A percentile compares a stretch with the other conserved stretches of the same genome.
phyloP scores from a whole-genome alignment of 2,329 filamentous ascomycete genomes.

The Pseudocercospora cruenta region DNA sequence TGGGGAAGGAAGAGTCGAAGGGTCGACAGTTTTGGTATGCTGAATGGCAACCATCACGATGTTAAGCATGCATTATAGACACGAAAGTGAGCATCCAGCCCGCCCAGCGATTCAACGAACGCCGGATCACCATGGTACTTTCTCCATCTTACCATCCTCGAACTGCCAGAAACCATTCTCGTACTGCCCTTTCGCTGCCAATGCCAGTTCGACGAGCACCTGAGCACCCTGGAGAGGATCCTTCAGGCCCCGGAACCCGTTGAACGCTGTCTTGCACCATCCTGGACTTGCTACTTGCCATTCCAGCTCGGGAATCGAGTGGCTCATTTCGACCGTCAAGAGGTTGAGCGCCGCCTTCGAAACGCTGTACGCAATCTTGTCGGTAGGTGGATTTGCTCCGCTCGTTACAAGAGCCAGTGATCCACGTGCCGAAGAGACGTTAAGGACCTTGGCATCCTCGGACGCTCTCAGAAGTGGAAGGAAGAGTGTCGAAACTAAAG shows the following conservation, averaged over 20 bases:
- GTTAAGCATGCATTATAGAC: constrained; percentile 26
- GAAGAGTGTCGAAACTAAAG: constrained; percentile 39
- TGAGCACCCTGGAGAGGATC: constrained; percentile 31
- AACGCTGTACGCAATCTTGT: constrained; percentile 31
- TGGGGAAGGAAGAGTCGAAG: constrained; percentile 26
- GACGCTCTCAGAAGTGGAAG: constrained; percentile 37
- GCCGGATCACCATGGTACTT: constrained; percentile 19
- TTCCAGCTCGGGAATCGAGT: constrained; percentile 18
- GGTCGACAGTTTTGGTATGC: constrained; percentile 28
- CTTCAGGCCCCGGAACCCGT: constrained; percentile 29
- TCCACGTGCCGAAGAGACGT: constrained; percentile 39
- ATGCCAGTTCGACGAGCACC: constrained; percentile 27
- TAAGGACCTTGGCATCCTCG: constrained; percentile 37
- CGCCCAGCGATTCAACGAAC: not conserved
- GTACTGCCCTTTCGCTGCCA: constrained; percentile 21
- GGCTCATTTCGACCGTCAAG: constrained; percentile 32
- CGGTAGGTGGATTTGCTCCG: constrained; percentile 37
- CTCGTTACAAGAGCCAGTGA: constrained; percentile 30
- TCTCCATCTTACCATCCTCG: constrained; percentile 17
- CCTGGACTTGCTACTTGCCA: constrained; percentile 30
- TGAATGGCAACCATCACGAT: constrained; percentile 26
- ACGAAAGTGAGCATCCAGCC: not conserved
- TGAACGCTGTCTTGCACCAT: constrained; percentile 33
- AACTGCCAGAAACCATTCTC: constrained; percentile 30
- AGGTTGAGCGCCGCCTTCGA: constrained; percentile 33